Evolutionary conservation across 805 yeast genomes (phyloP), one percentile per base, ranked within the genome.

Genomic region (Blastobotrys terrestris): DNA sequence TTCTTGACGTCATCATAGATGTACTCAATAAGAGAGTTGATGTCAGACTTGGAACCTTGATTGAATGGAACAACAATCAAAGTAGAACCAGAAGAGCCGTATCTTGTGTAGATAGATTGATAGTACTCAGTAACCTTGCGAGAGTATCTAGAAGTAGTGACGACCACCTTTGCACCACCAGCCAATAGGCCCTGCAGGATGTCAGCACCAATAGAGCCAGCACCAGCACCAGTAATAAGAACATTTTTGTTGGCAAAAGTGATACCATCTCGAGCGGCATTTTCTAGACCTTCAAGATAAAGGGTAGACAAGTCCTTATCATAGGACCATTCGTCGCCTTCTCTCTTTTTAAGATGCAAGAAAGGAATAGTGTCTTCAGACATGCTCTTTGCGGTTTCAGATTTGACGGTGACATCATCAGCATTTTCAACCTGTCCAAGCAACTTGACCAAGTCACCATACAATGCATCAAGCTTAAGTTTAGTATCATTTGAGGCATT

Each of bases 201-300:
- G 72, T 94, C 97, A 56, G 97, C 97, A 75, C 98, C 99, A 67
- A 94, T 94, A 49, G 99, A 94, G 52, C 98, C 99, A 48, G 88
- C 91, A 77, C 99, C 99, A 49, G 98, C 98, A 78, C 99, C 99
- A 48, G 99, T 94, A 60, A 94, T 77, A 65, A 94, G 80, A 50
- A 91, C 97, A 61, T 84, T 83, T 72, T 90, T 94, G 69, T 83
- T 88, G 69, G 84, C 83, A 77, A 84, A 94, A 41, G 96, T 80
- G 53, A 90, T 79, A 75, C 99, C 99, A 63, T 91, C 94, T 59
- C 88, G 81, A 39, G 99, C 97, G 69, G 95, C 96, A 57, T 79
- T 78, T 74, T 94, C 98, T 67, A 94, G 82, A 54, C 94, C 95
- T 67, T 89, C 91, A 69, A 94, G 80, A 74, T 85, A 94, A 44